Evolutionary conservation across 2,329 filamentous ascomycete species (phyloP).

Genomic region (Microthyrium microscopicum): DNA sequence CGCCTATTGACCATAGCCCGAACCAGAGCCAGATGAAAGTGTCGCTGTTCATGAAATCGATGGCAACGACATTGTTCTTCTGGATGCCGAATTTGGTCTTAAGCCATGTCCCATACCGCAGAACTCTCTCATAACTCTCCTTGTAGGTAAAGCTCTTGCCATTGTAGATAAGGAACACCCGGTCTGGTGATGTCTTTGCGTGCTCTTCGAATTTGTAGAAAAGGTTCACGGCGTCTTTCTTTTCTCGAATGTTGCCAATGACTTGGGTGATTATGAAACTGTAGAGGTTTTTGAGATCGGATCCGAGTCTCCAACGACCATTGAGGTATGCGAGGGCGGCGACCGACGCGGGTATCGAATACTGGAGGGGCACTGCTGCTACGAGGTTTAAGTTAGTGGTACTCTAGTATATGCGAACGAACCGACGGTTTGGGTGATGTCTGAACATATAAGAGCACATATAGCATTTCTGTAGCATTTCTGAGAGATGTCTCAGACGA

Average conservation of each 20-base stretch:
- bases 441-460: too few relatives aligned
- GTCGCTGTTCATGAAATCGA: constrained; percentile 71
- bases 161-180: constrained; percentile 49
- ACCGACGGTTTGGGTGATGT: too few relatives aligned
- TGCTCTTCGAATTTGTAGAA: constrained; percentile 63
- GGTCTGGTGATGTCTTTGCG: constrained; percentile 30
- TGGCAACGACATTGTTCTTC: constrained; percentile 58
- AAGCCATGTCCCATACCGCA: constrained; percentile 64
- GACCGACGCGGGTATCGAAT: constrained; percentile 1
- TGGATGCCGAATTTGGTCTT: constrained; percentile 45
- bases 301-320: constrained; percentile 4
- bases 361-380: background rate
- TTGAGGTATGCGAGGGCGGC: constrained; percentile 6
- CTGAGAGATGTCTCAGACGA: too few relatives aligned
- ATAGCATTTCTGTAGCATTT: too few relatives aligned
- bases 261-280: background rate
- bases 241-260: constrained; percentile 10
- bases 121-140: constrained; percentile 52
- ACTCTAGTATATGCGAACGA: too few relatives aligned
- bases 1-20: constrained; percentile 69
- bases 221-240: constrained; percentile 43
- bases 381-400: background rate
- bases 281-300: constrained; percentile 5
- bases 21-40: constrained; percentile 59
- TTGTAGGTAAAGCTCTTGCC: constrained; percentile 55